Conservation (phyloP, 129 eudicot species). For the Artemisia annua region DNA sequence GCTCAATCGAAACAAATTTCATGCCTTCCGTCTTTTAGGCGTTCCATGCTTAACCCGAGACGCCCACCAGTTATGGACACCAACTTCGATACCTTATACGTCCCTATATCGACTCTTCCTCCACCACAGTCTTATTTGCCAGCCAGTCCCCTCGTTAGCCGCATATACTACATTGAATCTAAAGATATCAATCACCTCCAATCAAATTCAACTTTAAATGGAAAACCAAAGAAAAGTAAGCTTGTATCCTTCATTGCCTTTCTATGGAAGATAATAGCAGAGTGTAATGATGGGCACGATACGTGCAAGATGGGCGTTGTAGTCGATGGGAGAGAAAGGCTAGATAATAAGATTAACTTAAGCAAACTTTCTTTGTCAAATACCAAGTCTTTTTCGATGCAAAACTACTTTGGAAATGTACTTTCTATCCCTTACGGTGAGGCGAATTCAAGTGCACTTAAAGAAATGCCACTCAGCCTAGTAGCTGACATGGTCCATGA, state of each 20-base stretch:
- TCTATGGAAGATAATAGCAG: constrained; percentile 53
- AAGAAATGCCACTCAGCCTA: constrained; percentile 26
- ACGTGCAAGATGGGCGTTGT: constrained; percentile 52
- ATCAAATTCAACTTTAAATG: constrained; percentile 23
- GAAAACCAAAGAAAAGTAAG: constrained; percentile 35
- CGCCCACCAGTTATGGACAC: constrained; percentile 39
- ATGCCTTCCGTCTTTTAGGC: constrained; percentile 44
- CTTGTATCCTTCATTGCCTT: constrained; percentile 45
- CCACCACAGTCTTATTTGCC: constrained; percentile 24
- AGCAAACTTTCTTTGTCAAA: constrained; percentile 28
- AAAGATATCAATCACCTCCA: constrained; percentile 45
- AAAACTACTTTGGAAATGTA: constrained; percentile 63
- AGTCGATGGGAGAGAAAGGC: constrained; percentile 55
- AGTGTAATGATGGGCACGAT: constrained; percentile 20
- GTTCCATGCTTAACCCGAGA: constrained; percentile 56
- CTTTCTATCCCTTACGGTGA: constrained; percentile 54
- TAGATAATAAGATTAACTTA: constrained; percentile 14
- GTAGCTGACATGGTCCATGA: constrained; percentile 42
- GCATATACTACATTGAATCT: constrained; percentile 39
- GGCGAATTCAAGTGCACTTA: constrained; percentile 29
- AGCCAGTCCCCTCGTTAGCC: constrained; percentile 40
- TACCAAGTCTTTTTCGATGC: constrained; percentile 28
- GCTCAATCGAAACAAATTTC: constrained; percentile 33
- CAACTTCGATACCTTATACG: constrained; percentile 33
- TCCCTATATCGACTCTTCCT: constrained; percentile 38